Evolutionary conservation across 179 eudicot species (phyloP), one percentile per base, ranked within the genome.

Genomic region (Vitellaria paradoxa): DNA sequence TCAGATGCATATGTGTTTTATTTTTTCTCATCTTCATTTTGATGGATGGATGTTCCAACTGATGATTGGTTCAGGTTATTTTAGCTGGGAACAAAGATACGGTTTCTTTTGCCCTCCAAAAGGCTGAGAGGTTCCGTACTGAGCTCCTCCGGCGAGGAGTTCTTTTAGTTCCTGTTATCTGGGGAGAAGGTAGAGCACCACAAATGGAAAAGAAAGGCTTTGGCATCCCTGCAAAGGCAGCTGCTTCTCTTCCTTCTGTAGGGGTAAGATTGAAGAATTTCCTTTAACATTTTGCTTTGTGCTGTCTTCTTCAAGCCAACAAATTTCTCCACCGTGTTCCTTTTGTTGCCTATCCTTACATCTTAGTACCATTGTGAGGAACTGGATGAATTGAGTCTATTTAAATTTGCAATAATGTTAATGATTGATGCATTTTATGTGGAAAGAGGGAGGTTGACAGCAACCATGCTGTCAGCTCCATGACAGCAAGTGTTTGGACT

Each of bases 71-170:
- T 74, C 79, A 96, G 99, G 95, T 96, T 73, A 94, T 96, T 87
- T 85, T 96, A 85, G 98, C 99, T 84, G 99, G 99, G 23, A 87
- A 88, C 70, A 94, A 85, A 80, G 98, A 96, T 75, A 88, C 84
- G 42, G 95, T 96, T 76, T 82, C 97, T 79, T 68, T 76, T 75
- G 95, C 97, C 52, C 85, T 96, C 83, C 85, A 77, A 65, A 94
- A 92, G 75, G 96, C 97, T 71, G 98, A 96, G 79, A 89, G 90
- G 82, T 96, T 94, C 76, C 87, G 99, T 47, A 88, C 89, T 63
- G 99, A 96, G 76, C 97, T 96, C 71, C 86, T 94, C 62, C 84
- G 81, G 80, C 88, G 98, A 82, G 98, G 99, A 77, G 91, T 90
- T 81, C 89, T 96, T 61, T 76, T 96, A 70, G 88, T 96, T 83